These are phyloP conservation scores for Penicillium lividum DNA, from an alignment of 495 filamentous ascomycete species.

Conservation along the genomic window DNA sequence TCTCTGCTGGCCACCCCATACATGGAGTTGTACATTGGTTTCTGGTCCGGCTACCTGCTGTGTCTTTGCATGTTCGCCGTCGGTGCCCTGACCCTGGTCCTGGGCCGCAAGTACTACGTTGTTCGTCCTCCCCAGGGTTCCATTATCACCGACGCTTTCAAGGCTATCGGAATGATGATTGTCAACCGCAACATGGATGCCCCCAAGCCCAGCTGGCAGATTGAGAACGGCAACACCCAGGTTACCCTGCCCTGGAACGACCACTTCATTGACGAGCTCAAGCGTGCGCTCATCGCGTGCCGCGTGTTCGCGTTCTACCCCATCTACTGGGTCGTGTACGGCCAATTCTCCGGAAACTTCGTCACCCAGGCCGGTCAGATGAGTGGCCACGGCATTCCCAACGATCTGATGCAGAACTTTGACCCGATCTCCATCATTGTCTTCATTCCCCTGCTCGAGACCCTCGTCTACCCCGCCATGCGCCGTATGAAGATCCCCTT, in stretches of 20 bases:
- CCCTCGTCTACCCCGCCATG: constrained; percentile 65
- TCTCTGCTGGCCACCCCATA: constrained; percentile 64
- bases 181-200: constrained; percentile 56
- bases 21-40: constrained; percentile 66
- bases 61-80: constrained; percentile 61
- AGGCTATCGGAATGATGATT: constrained; percentile 60
- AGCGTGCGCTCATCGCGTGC: constrained; percentile 60
- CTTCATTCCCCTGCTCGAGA: constrained; percentile 70
- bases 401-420: constrained; percentile 77
- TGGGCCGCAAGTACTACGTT: constrained; percentile 59
- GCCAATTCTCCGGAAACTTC: constrained; percentile 60
- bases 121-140: constrained; percentile 65
- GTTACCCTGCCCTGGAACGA: constrained; percentile 56
- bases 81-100: constrained; percentile 52
- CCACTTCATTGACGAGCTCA: constrained; percentile 63
- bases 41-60: constrained; percentile 76
- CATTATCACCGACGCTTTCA: constrained; percentile 62
- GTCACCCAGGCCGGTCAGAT: constrained; percentile 58
- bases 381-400: constrained; percentile 58
- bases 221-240: constrained; percentile 39
- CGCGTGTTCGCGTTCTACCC: constrained; percentile 61
- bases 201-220: constrained; percentile 61
- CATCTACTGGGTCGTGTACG: constrained; percentile 63
- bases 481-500: constrained; percentile 65
- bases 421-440: constrained; percentile 74